Conservation (phyloP, 2,329 filamentous ascomycete species). For the Diplodia mutila region DNA sequence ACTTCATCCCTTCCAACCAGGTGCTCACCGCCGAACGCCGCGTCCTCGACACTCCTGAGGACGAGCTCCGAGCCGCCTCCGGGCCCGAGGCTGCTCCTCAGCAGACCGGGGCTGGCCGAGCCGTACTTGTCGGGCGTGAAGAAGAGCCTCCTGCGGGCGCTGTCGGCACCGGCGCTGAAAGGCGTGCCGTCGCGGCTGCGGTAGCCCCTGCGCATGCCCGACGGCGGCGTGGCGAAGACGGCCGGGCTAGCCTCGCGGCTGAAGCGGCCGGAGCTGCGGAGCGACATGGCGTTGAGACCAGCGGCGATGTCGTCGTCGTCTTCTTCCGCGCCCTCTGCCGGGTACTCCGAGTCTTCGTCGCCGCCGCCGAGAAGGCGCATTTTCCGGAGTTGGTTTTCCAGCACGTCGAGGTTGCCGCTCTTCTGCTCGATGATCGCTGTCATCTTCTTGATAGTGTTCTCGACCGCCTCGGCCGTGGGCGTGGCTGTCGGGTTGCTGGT, state of each 20-base stretch:
- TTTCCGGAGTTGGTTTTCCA: slow-evolving; percentile 84
- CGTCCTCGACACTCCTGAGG: slow-evolving; percentile 25
- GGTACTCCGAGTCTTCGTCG: slow-evolving; percentile 32
- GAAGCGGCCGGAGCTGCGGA: slow-evolving; percentile 29
- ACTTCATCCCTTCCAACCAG: slow-evolving; percentile 49
- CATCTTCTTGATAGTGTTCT: slow-evolving; percentile 90
- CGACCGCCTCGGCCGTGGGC: slow-evolving; percentile 89
- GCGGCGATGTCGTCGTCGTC: slow-evolving; percentile 16
- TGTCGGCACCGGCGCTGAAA: slow-evolving; percentile 38
- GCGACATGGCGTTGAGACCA: slow-evolving; percentile 26
- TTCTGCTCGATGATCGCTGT: slow-evolving; percentile 89
- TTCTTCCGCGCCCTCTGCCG: slow-evolving; percentile 26
- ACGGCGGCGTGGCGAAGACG: slow-evolving; percentile 45
- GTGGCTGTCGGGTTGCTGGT: slow-evolving; percentile 49
- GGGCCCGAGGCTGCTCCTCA: slow-evolving; percentile 28
- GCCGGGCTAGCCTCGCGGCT: slow-evolving; percentile 32
- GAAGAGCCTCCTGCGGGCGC: slow-evolving; percentile 41
- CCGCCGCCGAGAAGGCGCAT: slow-evolving; percentile 43
- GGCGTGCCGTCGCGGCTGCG: slow-evolving; percentile 35
- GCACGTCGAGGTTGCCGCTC: slow-evolving; percentile 85
- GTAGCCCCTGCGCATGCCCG: slow-evolving; percentile 38
- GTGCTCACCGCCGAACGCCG: slow-evolving; percentile 41
- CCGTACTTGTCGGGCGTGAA: slow-evolving; percentile 38
- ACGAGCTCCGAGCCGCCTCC: not conserved
- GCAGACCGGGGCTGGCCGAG: slow-evolving; percentile 15